phyloP scores from a whole-genome alignment of 495 filamentous ascomycete genomes.

The Penicillium coprophilum region DNA sequence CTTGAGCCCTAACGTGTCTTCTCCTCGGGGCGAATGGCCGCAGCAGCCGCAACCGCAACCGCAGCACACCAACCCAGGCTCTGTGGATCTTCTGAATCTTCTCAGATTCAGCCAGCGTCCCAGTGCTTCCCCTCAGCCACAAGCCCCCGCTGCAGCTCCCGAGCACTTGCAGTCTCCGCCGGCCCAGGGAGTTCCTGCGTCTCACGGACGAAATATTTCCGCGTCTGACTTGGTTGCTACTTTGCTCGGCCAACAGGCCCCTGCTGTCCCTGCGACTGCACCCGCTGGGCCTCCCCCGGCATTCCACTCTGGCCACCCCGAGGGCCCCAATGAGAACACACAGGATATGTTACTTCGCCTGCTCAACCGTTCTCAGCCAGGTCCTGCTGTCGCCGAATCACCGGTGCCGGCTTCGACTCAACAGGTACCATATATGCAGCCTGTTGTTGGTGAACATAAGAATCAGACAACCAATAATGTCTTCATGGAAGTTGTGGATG shows the following conservation, averaged over 20 bases:
- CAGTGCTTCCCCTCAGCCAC: constrained; percentile 33
- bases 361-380: constrained; percentile 58
- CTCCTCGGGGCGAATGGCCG: constrained; percentile 38
- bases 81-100: constrained; percentile 75
- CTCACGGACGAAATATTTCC: constrained; percentile 55
- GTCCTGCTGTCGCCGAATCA: constrained; percentile 24
- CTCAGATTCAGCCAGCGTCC: constrained; percentile 73
- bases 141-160: constrained; percentile 23
- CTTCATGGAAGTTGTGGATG: constrained; percentile 20
- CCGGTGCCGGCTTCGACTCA: constrained; percentile 14
- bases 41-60: constrained; percentile 24
- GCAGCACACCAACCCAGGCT: constrained; percentile 50
- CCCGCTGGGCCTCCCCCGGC: constrained; percentile 13
- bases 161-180: constrained; percentile 43
- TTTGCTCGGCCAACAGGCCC: constrained; percentile 47
- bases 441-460: constrained; percentile 2
- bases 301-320: constrained; percentile 23
- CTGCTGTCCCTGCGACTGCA: constrained; percentile 28
- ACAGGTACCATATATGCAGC: constrained; percentile 7
- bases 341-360: constrained; percentile 67
- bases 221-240: constrained; percentile 64
- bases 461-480: constrained; percentile 19
- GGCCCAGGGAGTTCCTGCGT: constrained; percentile 36
- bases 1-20: constrained; percentile 48
- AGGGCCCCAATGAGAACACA: constrained; percentile 50